phyloP scores from a whole-genome alignment of 129 eudicot species.

The Oenanthe sinensis region DNA sequence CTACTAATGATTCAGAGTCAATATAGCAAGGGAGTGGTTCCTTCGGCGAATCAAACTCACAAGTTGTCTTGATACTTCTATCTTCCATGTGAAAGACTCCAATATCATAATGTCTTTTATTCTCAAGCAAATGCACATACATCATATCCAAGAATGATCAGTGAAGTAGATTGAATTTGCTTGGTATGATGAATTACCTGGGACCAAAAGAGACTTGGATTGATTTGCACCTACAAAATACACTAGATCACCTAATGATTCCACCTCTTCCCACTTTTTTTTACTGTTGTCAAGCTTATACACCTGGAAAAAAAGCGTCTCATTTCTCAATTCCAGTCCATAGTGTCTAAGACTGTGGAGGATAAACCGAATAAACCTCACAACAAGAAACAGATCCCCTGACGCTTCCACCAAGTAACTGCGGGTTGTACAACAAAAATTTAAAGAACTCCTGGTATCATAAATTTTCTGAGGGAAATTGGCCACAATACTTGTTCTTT shows the following conservation, averaged over 20 bases:
- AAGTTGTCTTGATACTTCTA: neutral
- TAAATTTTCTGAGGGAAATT: neutral
- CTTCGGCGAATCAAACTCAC: neutral
- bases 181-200: neutral
- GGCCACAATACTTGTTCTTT: neutral
- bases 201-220: conserved; percentile 5
- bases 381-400: conserved; percentile 1
- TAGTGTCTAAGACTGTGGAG: neutral
- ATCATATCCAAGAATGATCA: conserved; percentile 7
- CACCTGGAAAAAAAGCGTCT: conserved; percentile 1
- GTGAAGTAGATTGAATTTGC: conserved; percentile 10
- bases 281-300: neutral
- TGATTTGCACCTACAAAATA: conserved; percentile 7
- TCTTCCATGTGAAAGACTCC: conserved; percentile 8
- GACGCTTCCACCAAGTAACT: conserved; percentile 7
- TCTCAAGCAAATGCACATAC: neutral
- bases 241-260: conserved; percentile 9
- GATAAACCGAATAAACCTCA: neutral
- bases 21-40: conserved; percentile 6
- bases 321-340: neutral
- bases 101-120: neutral
- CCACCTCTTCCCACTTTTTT: conserved; percentile 6
- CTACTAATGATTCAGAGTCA: neutral
- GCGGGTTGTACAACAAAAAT: neutral
- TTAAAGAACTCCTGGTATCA: neutral